Base-by-base conservation (phyloP, 768 basidiomycete genomes). In the Trametes punicea region DNA sequence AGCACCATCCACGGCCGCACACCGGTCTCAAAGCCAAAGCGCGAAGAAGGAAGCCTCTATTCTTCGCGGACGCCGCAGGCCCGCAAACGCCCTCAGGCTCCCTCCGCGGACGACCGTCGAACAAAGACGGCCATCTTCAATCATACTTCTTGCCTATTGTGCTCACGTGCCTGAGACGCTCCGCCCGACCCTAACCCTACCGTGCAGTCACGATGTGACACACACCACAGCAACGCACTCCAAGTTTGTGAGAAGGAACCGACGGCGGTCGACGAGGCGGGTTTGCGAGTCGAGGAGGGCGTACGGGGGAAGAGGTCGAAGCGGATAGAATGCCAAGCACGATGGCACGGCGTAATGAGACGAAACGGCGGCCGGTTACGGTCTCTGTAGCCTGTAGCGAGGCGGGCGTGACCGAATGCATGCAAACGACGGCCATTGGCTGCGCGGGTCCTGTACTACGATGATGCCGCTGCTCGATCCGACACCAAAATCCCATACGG, bases 111-210 rank as follows among this genome's bases (percentile, higher is more conserved):
- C 40, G 27, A 33, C 23, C 30, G 25, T 26, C 31, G 52, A 38
- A 54, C 52, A 54, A 54, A 46, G 52, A 31, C 25, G 27, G 25
- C 52, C 25, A 21, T 20, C 21, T 46, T 18, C 41, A n/a, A 15
- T 34, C 41, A 44, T 20, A 6, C 21, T n/a, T 20, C 52, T 26
- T 54, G 44, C 52, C 52, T 46, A 51, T 57, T 57, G 56, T 57
- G n/a, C 50, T 51, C 56, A 57, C 56, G 56, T 57, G 56, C 48
- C 56, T 33, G 48, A n/a, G 29, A 25, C 6, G 25, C 48, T 34
- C 34, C 41, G n/a, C 11, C 6, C 0, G 36, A 50, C 56, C 50
- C 50, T 51, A 57, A 57, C 50, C 56, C 16, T 26, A 46, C 5
- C 1, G 23, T 27, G 25, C 16, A 18, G 56, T 57, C 56, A 57